Evolutionary conservation across 2,329 filamentous ascomycete species (phyloP).

Genomic region (Sordariomycetes sp.): DNA sequence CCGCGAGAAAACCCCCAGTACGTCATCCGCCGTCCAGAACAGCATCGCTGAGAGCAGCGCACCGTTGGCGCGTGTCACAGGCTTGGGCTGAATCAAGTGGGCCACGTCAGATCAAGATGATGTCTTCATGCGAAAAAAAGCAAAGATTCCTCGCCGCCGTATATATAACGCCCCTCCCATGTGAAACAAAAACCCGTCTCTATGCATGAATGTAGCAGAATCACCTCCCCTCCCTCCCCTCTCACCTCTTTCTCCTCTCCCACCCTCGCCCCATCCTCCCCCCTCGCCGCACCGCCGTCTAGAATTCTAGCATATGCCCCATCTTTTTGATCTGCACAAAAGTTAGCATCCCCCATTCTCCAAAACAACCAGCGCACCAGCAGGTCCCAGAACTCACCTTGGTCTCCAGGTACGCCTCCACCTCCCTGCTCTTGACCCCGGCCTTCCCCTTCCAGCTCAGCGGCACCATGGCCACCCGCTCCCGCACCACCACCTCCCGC

Average conservation of each 20-base stretch:
- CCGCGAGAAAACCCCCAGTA: no score
- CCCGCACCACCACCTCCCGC: slow-evolving; percentile 75
- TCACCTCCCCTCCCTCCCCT: neutral
- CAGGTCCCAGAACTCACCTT: slow-evolving; percentile 53
- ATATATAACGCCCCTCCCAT: neutral
- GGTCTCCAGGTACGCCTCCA: slow-evolving; percentile 87
- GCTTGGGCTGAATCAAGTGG: no score
- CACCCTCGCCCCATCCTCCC: no score
- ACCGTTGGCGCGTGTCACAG: no score
- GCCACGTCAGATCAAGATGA: no score
- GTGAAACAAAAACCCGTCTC: neutral
- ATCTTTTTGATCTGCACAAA: slow-evolving; percentile 68
- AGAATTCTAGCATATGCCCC: slow-evolving; percentile 64
- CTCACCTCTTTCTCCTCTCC: neutral
- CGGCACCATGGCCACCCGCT: slow-evolving; percentile 91
- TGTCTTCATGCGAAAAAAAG: no score
- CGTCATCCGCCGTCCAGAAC: no score
- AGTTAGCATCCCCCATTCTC: slow-evolving; percentile 1
- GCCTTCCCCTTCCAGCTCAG: slow-evolving; percentile 81
- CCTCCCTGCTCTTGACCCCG: slow-evolving; percentile 77
- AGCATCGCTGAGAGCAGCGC: no score
- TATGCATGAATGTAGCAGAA: neutral
- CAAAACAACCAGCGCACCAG: slow-evolving; percentile 1
- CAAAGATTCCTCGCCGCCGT: neutral
- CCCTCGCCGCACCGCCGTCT: neutral